Evolutionary conservation across 805 yeast genomes (phyloP).

Genomic region (Zygotorulaspora sp.): DNA sequence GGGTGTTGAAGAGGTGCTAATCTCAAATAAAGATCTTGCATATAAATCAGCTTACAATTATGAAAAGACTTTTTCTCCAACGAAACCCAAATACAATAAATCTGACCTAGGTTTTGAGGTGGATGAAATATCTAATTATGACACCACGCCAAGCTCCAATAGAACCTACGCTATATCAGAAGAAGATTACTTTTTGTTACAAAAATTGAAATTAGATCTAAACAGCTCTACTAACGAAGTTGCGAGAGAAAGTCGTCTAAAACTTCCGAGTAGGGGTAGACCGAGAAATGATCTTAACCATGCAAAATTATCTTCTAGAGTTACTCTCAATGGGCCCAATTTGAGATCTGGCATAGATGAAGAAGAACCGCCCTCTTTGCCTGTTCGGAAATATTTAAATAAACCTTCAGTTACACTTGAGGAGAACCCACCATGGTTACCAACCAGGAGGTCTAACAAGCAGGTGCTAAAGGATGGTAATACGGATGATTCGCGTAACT

Average conservation of each 20-base stretch:
- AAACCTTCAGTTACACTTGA: not conserved
- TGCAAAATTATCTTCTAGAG: not conserved
- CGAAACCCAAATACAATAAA: constrained; percentile 11
- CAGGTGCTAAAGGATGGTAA: not conserved
- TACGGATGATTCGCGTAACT: not conserved
- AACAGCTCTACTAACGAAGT: not conserved
- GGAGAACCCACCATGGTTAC: not conserved
- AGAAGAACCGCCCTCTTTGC: constrained; percentile 5
- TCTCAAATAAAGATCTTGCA: constrained; percentile 14
- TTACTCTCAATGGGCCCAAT: not conserved
- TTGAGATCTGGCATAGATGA: not conserved
- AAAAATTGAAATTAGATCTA: constrained; percentile 16
- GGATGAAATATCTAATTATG: not conserved
- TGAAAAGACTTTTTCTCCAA: constrained; percentile 31
- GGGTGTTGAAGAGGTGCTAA: not conserved
- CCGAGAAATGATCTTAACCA: constrained; percentile 14
- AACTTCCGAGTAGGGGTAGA: constrained; percentile 26
- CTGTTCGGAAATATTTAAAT: not conserved
- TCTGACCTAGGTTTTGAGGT: constrained; percentile 10
- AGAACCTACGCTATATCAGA: constrained; percentile 24
- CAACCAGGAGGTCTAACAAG: not conserved
- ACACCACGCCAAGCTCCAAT: not conserved
- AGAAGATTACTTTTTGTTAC: constrained; percentile 29
- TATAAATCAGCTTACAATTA: constrained; percentile 32
- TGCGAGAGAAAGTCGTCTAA: constrained; percentile 1